Conservation (phyloP, 1,284 basidiomycete genomes). For the Garcileccinum viscosum region DNA sequence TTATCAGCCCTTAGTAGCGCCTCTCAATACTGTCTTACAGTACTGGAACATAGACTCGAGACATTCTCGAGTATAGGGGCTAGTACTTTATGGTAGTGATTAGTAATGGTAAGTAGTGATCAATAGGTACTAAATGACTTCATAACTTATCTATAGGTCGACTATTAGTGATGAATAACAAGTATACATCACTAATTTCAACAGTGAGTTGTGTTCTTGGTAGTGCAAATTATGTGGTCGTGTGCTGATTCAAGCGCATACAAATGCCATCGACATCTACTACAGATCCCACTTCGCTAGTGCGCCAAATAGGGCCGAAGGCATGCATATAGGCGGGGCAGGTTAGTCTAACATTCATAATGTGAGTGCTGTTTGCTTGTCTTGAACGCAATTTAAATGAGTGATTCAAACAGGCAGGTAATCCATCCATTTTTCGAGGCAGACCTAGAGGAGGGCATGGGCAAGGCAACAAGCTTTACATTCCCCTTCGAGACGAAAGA, state of each 20-base stretch:
- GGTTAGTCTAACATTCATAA: constrained; percentile 71
- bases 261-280: constrained; percentile 48
- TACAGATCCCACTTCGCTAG: constrained; percentile 65
- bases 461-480: constrained; percentile 64
- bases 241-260: constrained; percentile 10
- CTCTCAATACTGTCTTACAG: no score
- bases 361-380: constrained; percentile 47
- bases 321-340: constrained; percentile 70
- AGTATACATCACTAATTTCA: no score
- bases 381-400: background rate
- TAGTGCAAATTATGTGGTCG: background rate
- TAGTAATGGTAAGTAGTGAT: no score
- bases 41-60: no score
- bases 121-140: no score
- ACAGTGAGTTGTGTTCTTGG: constrained; percentile 46
- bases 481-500: constrained; percentile 76
- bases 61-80: no score
- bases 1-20: no score
- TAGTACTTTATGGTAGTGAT: no score
- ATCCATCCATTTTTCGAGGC: constrained; percentile 66
- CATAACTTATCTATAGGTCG: no score
- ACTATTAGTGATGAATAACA: no score
- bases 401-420: constrained; percentile 44
- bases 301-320: constrained; percentile 60
- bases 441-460: constrained; percentile 59